Conservation (phyloP, 2,329 filamentous ascomycete genomes). For the Trichoderma citrinoviride region DNA sequence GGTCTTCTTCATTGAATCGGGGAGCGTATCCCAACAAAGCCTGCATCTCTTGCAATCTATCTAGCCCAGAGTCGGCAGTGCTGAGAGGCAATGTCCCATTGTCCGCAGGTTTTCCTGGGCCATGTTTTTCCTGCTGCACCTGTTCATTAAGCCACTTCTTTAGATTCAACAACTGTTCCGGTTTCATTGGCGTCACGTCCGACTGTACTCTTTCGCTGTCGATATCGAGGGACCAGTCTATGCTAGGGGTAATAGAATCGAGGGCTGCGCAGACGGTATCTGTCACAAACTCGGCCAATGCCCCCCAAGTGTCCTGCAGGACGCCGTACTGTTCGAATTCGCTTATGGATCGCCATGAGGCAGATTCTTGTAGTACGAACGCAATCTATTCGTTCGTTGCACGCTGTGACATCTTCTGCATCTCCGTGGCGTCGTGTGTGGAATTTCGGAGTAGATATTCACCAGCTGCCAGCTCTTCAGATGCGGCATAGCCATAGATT, state of each 20-base stretch:
- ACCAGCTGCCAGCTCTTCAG: neutral
- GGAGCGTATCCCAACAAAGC: neutral
- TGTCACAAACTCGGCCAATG: neutral
- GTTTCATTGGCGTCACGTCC: too few relatives aligned
- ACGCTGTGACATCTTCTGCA: neutral
- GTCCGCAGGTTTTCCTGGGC: too few relatives aligned
- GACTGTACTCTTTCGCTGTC: too few relatives aligned
- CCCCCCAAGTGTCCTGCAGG: neutral
- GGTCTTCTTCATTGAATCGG: neutral
- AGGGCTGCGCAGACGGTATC: neutral
- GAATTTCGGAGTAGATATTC: neutral
- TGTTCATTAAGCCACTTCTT: too few relatives aligned
- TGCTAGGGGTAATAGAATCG: neutral
- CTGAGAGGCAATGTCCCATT: neutral
- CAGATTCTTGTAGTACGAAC: fast-evolving
- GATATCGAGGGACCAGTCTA: neutral
- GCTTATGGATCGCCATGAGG: neutral
- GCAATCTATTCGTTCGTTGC: neutral
- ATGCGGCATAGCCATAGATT: neutral
- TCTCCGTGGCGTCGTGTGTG: neutral
- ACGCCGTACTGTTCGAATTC: neutral
- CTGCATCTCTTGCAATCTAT: neutral
- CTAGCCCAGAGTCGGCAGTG: too few relatives aligned
- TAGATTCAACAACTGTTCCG: too few relatives aligned
- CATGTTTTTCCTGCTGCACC: too few relatives aligned